phyloP scores from a whole-genome alignment of 306 rosid species.

The Gillenia trifoliata region DNA sequence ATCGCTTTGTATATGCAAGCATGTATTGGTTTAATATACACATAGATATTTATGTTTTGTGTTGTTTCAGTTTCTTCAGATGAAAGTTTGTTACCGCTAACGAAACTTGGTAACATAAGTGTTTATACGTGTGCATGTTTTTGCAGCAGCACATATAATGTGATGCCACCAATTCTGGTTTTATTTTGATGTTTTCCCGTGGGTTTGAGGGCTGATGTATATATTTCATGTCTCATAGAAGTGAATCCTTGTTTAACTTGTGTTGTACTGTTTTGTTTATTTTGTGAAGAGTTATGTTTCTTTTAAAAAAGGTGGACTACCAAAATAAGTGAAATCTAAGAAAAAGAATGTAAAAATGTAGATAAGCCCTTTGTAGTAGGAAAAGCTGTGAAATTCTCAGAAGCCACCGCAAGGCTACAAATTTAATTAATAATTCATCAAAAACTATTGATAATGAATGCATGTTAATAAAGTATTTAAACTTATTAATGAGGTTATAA shows the following conservation, averaged over 20 bases:
- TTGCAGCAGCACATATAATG: background rate
- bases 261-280: background rate
- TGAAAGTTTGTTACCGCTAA: background rate
- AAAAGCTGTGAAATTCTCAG: background rate
- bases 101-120: background rate
- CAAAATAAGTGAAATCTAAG: background rate
- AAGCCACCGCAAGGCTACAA: background rate
- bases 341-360: too few relatives aligned
- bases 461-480: background rate
- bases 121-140: background rate
- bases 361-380: background rate
- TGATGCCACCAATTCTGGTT: background rate
- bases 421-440: too few relatives aligned
- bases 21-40: background rate
- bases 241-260: background rate
- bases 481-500: background rate
- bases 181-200: background rate
- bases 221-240: background rate
- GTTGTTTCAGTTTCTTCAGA: background rate
- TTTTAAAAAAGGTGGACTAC: too few relatives aligned
- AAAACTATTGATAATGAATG: too few relatives aligned
- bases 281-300: background rate
- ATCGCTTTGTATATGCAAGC: background rate
- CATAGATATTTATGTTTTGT: background rate
- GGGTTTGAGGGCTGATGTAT: background rate